These are phyloP conservation scores for Plicaturopsis crispa DNA, from an alignment of 768 basidiomycete genomes.

Conservation along the genomic window DNA sequence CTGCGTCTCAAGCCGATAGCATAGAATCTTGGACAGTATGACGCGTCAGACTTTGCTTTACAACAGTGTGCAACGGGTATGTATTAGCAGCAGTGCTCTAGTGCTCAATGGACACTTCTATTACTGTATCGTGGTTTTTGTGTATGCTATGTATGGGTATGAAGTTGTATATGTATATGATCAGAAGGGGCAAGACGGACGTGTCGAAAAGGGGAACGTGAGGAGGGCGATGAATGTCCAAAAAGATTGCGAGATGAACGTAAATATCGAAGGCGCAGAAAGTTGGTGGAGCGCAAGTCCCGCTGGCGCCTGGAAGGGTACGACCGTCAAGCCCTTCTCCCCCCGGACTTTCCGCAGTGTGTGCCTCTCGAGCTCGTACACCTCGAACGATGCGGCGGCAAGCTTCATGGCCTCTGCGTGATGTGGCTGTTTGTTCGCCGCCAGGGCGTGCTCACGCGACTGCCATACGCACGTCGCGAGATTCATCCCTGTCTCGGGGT, in stretches of 20 bases:
- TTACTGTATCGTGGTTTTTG: no score
- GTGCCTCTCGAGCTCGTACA: constrained; percentile 73
- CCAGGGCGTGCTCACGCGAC: constrained; percentile 75
- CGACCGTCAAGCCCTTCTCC: constrained; percentile 44
- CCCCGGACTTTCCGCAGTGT: constrained; percentile 63
- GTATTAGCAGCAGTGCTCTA: no score
- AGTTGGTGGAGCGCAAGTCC: no score
- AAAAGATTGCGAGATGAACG: neutral
- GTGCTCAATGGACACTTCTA: no score
- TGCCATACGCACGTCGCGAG: constrained; percentile 97
- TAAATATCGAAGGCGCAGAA: constrained; percentile 1
- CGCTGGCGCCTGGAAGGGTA: no score
- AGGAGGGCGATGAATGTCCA: no score
- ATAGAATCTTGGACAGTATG: constrained; percentile 29
- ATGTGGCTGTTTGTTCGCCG: constrained; percentile 71
- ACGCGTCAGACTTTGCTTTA: neutral
- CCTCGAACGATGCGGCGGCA: constrained; percentile 69
- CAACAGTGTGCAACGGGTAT: no score
- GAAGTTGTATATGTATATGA: no score
- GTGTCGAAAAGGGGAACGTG: no score
- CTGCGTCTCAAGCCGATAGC: constrained; percentile 19
- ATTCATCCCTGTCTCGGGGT: constrained; percentile 71
- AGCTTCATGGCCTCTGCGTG: constrained; percentile 82
- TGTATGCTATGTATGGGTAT: no score
- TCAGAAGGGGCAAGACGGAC: no score